phyloP scores from a whole-genome alignment of 2,329 filamentous ascomycete genomes.

The Phaeosphaeriaceae sp. region DNA sequence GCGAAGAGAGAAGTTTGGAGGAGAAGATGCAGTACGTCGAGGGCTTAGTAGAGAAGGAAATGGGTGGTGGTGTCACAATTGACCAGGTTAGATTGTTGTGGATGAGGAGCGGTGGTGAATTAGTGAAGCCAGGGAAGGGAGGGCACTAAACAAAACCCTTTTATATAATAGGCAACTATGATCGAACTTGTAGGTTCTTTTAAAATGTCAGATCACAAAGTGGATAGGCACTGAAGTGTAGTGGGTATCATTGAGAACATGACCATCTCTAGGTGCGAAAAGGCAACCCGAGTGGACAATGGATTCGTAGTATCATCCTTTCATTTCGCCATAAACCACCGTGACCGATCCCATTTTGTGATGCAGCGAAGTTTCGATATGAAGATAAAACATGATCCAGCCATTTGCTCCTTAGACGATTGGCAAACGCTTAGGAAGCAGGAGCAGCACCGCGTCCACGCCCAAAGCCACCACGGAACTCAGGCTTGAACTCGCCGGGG shows the following conservation, averaged over 20 bases:
- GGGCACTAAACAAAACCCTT: slow-evolving; percentile 41
- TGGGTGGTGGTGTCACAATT: slow-evolving; percentile 48
- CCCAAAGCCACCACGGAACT: slow-evolving; percentile 54
- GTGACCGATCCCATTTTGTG: slow-evolving; percentile 43
- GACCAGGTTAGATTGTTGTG: slow-evolving; percentile 55
- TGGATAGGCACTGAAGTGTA: slow-evolving; percentile 34
- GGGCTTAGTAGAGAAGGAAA: slow-evolving; percentile 65
- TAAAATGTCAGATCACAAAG: neutral
- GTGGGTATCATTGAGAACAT: slow-evolving; percentile 48
- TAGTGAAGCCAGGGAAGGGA: slow-evolving; percentile 53
- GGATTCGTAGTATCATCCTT: slow-evolving; percentile 48
- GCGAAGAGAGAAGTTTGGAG: slow-evolving; percentile 61
- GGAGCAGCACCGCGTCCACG: slow-evolving; percentile 47
- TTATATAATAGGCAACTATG: no score
- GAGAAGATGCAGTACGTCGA: slow-evolving; percentile 67
- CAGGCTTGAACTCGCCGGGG: slow-evolving; percentile 52
- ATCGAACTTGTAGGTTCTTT: neutral
- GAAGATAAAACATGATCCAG: slow-evolving; percentile 30
- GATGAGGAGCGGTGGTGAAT: slow-evolving; percentile 58
- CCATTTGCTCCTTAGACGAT: slow-evolving; percentile 27
- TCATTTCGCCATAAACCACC: slow-evolving; percentile 47
- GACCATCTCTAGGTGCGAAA: slow-evolving; percentile 30
- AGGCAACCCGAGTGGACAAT: slow-evolving; percentile 35
- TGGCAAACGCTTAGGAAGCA: slow-evolving; percentile 42
- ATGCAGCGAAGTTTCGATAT: slow-evolving; percentile 38